phyloP scores from a whole-genome alignment of 108 stramenopile genomes.

The Fistulifera pelliculosa region DNA sequence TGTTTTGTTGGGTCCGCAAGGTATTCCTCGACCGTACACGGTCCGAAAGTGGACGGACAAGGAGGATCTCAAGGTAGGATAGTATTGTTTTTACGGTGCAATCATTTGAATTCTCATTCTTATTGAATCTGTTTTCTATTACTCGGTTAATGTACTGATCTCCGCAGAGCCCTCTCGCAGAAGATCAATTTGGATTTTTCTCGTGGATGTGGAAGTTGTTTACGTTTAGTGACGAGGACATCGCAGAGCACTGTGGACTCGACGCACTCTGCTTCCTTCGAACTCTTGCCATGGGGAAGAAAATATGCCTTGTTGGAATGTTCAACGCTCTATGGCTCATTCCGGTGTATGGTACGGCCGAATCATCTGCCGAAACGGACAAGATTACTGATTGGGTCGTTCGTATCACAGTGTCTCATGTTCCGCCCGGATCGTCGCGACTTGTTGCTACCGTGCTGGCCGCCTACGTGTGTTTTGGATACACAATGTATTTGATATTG shows the following conservation, averaged over 20 bases:
- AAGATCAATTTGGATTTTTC: conserved; percentile 34
- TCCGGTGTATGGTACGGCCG: conserved; percentile 35
- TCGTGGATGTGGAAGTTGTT: conserved; percentile 60
- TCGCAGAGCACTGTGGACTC: conserved; percentile 34
- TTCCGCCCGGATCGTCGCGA: conserved; percentile 29
- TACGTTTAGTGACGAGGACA: conserved; percentile 35
- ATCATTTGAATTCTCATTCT: too few relatives aligned
- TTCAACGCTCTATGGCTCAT: conserved; percentile 45
- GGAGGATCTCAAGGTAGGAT: too few relatives aligned
- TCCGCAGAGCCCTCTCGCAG: conserved; percentile 27
- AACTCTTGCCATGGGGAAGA: conserved; percentile 24
- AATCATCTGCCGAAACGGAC: not conserved
- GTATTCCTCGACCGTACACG: conserved; percentile 37
- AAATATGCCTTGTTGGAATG: conserved; percentile 22
- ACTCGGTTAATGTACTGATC: too few relatives aligned
- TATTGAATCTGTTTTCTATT: too few relatives aligned
- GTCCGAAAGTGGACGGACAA: conserved; percentile 33
- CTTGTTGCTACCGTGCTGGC: conserved; percentile 42
- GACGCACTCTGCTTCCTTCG: conserved; percentile 41
- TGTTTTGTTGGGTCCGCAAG: conserved; percentile 39
- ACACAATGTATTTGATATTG: conserved; percentile 48
- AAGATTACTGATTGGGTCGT: conserved; percentile 18
- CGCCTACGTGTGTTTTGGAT: conserved; percentile 53
- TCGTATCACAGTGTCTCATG: conserved; percentile 19
- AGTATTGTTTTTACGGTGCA: too few relatives aligned